Conservation (phyloP, 352 stramenopile genomes). For the Globisporangium canariense region DNA sequence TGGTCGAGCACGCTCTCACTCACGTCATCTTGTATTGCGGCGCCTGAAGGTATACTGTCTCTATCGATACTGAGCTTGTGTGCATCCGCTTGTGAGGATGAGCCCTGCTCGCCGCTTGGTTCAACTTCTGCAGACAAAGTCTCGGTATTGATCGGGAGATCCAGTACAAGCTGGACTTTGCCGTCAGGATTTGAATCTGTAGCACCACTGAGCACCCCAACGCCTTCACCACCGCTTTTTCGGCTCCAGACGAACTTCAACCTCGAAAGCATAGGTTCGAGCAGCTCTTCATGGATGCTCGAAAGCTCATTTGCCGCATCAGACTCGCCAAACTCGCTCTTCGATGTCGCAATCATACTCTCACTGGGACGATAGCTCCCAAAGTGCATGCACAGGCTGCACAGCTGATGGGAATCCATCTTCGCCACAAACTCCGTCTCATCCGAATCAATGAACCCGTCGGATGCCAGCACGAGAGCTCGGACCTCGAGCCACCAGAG, state of each 20-base stretch:
- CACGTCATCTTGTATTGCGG: slow-evolving; percentile 1
- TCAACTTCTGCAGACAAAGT: background rate
- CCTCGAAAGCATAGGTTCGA: slow-evolving; percentile 39
- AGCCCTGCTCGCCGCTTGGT: background rate
- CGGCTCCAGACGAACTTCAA: slow-evolving; percentile 20
- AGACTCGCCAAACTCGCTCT: background rate
- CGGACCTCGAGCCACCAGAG: slow-evolving; percentile 68
- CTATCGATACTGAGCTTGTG: background rate
- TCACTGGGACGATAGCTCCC: slow-evolving; percentile 53
- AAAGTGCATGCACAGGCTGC: slow-evolving; percentile 34
- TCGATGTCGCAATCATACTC: slow-evolving; percentile 14
- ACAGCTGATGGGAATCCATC: slow-evolving; percentile 39
- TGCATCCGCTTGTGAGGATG: background rate
- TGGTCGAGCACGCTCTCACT: slow-evolving; percentile 41
- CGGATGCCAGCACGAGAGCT: slow-evolving; percentile 24
- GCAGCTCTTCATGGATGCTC: slow-evolving; percentile 49
- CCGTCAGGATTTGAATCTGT: background rate
- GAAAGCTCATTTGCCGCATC: slow-evolving; percentile 27
- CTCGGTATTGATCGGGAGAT: background rate
- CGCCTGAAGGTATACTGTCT: background rate
- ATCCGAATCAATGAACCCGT: background rate
- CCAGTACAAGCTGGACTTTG: slow-evolving; percentile 37
- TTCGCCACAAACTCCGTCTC: slow-evolving; percentile 15
- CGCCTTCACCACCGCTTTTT: background rate
- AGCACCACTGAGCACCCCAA: background rate